Evolutionary conservation across 805 yeast genomes (phyloP), one percentile per base, ranked within the genome.

Genomic region (Scheffersomyces coipomensis): DNA sequence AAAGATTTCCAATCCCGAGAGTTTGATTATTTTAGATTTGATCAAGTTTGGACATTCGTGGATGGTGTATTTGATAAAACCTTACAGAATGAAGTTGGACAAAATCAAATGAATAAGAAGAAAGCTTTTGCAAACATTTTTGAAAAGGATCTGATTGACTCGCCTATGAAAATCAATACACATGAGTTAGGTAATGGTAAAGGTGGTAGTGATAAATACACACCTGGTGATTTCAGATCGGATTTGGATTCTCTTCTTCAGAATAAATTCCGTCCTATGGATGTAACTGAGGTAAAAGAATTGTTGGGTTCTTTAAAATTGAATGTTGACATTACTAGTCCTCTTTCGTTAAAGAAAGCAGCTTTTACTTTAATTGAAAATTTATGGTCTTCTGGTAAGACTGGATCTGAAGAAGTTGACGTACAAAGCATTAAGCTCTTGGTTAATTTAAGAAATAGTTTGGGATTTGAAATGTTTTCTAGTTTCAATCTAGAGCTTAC

Each of bases 1-100:
- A 62, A 60, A 36, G 74, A 68, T 39, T 49, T 66, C 13, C 45
- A 50, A 29, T 33, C 52, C 0, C 48, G 71, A 21, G 75, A 69
- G 32, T 53, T 51, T 9, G 68, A 64, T 40, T 51, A 52, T 29
- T 63, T 57, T 39, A 48, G 57, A 17, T 70, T 69, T 43, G 44
- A 43, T 8, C 49, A 50, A 2, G 45, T 68, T 2, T 69, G 75
- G 75, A 45, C 35, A 11, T 68, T 68, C 34, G 60, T 68, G 11
- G 58, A 60, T 35, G 37, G 30, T 11, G 54, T 52, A 0, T 44
- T 60, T 10, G 66, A 60, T 26, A 60, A 54, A 19, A 43, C 24
- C 3, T 35, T 22, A 5, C 26, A 33, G 21, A 19, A 22, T 3
- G 29, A 27, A 11, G 13, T 18, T 8, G 30, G n/a, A 3, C 27